These are phyloP conservation scores for Marchantia paleacea DNA, from an alignment of 225 moss, liverwort and hornwort genomes.

Conservation along the genomic window DNA sequence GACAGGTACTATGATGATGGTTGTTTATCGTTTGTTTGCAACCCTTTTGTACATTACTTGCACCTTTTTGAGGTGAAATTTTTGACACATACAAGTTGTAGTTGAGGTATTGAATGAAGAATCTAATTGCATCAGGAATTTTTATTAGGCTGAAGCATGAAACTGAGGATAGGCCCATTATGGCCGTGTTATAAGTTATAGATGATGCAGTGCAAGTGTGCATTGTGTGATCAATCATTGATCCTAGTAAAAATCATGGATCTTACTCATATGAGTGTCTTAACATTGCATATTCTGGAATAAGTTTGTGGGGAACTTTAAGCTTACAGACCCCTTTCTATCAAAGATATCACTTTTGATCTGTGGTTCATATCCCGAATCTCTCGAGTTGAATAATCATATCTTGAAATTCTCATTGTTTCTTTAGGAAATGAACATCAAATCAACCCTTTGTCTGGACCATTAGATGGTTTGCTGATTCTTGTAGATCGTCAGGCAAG, in stretches of 20 bases:
- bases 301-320: too few species aligned
- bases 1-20: neutral
- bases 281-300: neutral
- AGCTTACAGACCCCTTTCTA: too few species aligned
- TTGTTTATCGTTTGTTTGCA: neutral
- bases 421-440: neutral
- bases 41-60: conserved; percentile 1
- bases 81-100: conserved; percentile 8
- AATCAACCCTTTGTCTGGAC: neutral
- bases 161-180: neutral
- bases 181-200: neutral
- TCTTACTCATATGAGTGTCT: neutral
- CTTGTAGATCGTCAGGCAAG: too few species aligned
- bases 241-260: neutral
- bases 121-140: neutral
- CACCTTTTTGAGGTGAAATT: conserved; percentile 23
- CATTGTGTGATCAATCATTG: neutral
- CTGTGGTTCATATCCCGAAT: neutral
- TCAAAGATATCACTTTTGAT: neutral
- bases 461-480: too few species aligned
- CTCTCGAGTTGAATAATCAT: neutral
- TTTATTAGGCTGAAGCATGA: neutral
- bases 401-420: neutral
- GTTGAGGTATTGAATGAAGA: neutral
- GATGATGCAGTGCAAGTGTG: neutral